Conservation (phyloP, 768 basidiomycete genomes). For the Boletus pseudopeckii region DNA sequence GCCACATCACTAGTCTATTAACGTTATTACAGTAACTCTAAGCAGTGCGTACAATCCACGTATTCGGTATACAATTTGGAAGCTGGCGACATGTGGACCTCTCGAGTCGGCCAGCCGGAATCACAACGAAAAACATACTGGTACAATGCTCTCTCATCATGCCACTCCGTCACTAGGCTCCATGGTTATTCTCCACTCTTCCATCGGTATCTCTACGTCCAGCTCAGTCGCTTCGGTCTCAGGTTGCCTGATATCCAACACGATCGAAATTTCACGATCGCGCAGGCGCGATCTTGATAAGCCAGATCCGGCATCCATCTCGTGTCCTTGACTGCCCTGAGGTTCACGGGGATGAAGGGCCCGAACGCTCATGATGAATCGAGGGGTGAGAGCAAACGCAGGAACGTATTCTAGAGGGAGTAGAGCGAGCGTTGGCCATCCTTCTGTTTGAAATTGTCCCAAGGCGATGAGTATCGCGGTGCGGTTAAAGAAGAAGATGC, state of each 20-base stretch:
- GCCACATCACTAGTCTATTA: background rate
- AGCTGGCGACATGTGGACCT: background rate
- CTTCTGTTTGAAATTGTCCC: constrained; percentile 1
- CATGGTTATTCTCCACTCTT: background rate
- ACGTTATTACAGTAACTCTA: background rate
- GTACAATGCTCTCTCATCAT: background rate
- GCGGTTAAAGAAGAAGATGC: constrained; percentile 9
- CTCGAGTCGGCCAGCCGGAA: background rate
- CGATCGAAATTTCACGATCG: background rate
- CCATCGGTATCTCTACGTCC: background rate
- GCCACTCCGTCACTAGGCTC: background rate
- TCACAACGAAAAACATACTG: background rate
- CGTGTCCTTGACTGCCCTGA: background rate
- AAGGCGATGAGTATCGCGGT: background rate
- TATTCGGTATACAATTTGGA: background rate
- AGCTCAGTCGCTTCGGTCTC: background rate
- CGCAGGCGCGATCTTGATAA: background rate
- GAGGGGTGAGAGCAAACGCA: constrained; percentile 7
- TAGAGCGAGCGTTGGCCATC: background rate
- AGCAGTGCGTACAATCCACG: background rate
- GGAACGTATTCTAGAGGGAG: constrained; percentile 5
- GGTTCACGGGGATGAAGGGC: background rate
- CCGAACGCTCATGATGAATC: constrained; percentile 10
- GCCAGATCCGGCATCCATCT: background rate
- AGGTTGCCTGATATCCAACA: background rate